phyloP scores from a whole-genome alignment of 2,329 filamentous ascomycete species.

The Emergomyces orientalis region DNA sequence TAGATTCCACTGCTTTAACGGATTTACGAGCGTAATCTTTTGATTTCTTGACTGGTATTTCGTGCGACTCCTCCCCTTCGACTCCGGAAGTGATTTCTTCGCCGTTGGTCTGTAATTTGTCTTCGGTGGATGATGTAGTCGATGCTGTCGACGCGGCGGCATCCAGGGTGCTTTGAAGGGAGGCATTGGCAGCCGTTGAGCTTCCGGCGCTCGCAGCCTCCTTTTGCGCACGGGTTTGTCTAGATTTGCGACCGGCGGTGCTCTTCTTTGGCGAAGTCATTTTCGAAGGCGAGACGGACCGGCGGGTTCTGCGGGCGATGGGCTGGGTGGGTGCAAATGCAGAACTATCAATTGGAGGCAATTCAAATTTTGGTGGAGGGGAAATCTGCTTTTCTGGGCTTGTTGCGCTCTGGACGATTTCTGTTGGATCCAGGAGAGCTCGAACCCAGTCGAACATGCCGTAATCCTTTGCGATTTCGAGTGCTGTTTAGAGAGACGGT shows the following conservation, averaged over 20 bases:
- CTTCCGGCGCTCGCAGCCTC: constrained; percentile 39
- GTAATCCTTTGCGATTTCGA: constrained; percentile 79
- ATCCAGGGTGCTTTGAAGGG: constrained; percentile 41
- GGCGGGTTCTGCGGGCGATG: constrained; percentile 43
- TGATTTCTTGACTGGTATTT: constrained; percentile 10
- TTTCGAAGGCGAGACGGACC: constrained; percentile 51
- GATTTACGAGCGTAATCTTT: constrained; percentile 38
- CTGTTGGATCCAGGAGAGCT: constrained; percentile 80
- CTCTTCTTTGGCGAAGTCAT: constrained; percentile 44
- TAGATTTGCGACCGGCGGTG: constrained; percentile 46
- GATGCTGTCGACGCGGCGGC: constrained; percentile 25
- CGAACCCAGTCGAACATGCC: constrained; percentile 76
- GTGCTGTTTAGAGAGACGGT: constrained; percentile 46
- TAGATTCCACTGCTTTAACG: constrained; percentile 57
- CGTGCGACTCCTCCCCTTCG: constrained; percentile 16
- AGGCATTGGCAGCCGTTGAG: constrained; percentile 41
- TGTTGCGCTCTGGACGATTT: constrained; percentile 58
- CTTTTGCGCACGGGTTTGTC: constrained; percentile 42
- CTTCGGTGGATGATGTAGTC: neutral
- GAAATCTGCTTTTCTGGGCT: constrained; percentile 67
- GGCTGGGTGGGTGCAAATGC: constrained; percentile 22
- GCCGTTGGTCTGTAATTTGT: constrained; percentile 15
- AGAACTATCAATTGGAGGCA: constrained; percentile 39
- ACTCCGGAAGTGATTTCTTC: neutral
- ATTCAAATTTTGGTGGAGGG: constrained; percentile 70